Percentiles rank a stretch among this genome's conserved stretches.
These are phyloP conservation scores for Glonium stellatum DNA, from an alignment of 495 filamentous ascomycete species.

Conservation along the genomic window DNA sequence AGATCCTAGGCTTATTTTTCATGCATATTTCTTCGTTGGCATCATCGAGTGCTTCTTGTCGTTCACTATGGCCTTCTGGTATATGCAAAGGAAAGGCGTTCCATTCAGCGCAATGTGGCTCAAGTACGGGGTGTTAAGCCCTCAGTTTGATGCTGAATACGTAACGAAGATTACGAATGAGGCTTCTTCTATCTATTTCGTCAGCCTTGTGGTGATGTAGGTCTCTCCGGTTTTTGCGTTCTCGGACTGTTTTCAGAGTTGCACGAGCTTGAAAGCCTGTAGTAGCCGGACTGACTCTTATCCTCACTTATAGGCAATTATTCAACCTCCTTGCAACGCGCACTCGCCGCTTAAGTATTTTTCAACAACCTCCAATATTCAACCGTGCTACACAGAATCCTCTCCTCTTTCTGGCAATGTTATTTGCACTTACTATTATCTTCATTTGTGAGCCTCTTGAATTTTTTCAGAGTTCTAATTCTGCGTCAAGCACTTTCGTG, in stretches of 20 bases:
- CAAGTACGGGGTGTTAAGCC: slow-evolving; percentile 43
- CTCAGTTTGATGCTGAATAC: slow-evolving; percentile 26
- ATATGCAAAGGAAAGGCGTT: slow-evolving; percentile 52
- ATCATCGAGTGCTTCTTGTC: slow-evolving; percentile 52
- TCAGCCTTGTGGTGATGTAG: slow-evolving; percentile 64
- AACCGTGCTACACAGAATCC: slow-evolving; percentile 52
- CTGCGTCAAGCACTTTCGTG: too few relatives aligned
- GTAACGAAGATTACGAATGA: slow-evolving; percentile 45
- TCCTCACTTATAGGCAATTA: slow-evolving; percentile 47
- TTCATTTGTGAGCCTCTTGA: slow-evolving; percentile 14
- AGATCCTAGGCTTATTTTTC: slow-evolving; percentile 55
- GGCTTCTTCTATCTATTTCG: slow-evolving; percentile 63
- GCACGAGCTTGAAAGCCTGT: too few relatives aligned
- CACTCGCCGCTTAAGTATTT: slow-evolving; percentile 56
- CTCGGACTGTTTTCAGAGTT: background rate
- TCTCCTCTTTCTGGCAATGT: slow-evolving; percentile 57
- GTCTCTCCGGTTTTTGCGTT: slow-evolving; percentile 6
- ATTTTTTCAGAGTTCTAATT: background rate
- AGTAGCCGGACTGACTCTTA: background rate
- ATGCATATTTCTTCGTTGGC: slow-evolving; percentile 59
- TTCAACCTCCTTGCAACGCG: slow-evolving; percentile 61
- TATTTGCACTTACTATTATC: slow-evolving; percentile 51
- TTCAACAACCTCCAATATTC: slow-evolving; percentile 57
- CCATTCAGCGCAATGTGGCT: slow-evolving; percentile 54
- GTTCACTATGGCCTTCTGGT: slow-evolving; percentile 62